Base-by-base conservation (phyloP, 2,329 filamentous ascomycete genomes). In the Trichoderma harzianum region DNA sequence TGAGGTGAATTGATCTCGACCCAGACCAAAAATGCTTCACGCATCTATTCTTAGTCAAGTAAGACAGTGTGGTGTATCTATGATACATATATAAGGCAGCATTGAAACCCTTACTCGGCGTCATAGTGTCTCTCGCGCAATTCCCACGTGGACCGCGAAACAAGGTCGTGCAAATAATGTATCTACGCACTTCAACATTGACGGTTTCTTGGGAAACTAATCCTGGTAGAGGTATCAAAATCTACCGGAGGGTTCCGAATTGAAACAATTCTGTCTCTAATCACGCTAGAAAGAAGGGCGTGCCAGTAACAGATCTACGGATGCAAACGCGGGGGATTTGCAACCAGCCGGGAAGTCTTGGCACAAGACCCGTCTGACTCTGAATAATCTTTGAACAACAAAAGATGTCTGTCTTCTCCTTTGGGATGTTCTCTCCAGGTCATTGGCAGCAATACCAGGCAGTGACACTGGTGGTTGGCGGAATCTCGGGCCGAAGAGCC, bases 181-280 rank as follows among this genome's bases (percentile, higher is more conserved):
- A 39, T 39, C 16, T 39, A 39, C 36, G 0, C 2, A 18, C 7
- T 18, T 3, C 16, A 39, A 39, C 3, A 0, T 39, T 18, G 36
- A 39, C 0, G 36, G 1, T 18, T 18, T 39, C 16, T 18, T 39
- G 36, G 7, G 2, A 3, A 39, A 18, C 14, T 8, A 3, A 18
- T 18, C 36, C 8, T 39, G 16, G 36, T 2, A 39, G 16, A 7
- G 7, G 36, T 39, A 0, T 4, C 16, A 18, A 18, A 39, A 8
- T 39, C 36, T 0, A 4, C 7, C 16, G 16, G 0, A 0, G 16
- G 16, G 7, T 8, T 7, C 7, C 2, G 16, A 18, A 7, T 2
- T 39, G 1, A 4, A 39, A 18, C 2, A 39, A 18, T 18, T 39
- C 36, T 39, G 18, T 3, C 36, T 39, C 16, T 39, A 7, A 39